A percentile compares a stretch with the other conserved stretches of the same genome.
Conservation (phyloP, 148 eudicot genomes). For the Chenopodium berlandieri region DNA sequence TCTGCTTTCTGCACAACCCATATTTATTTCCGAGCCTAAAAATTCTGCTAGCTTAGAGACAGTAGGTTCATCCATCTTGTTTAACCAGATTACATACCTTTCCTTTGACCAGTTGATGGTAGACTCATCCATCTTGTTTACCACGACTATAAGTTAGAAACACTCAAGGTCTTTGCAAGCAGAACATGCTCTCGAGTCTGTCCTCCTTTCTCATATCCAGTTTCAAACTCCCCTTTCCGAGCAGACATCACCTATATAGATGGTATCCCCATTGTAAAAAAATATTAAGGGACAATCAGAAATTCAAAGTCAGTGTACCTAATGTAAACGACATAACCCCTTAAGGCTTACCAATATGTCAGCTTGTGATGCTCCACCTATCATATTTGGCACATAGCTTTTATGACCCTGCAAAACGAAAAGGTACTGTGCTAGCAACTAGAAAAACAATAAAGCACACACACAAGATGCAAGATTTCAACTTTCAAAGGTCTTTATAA, state of each 20-base stretch:
- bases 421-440: slow-evolving; percentile 1
- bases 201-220: slow-evolving; percentile 98
- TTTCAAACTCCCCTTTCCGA: slow-evolving; percentile 98
- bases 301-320: neutral
- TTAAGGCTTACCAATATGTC: slow-evolving; percentile 65
- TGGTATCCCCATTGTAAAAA: neutral
- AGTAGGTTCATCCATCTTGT: too few species aligned
- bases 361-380: slow-evolving; percentile 98
- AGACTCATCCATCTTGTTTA: slow-evolving; percentile 97
- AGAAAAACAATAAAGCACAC: neutral
- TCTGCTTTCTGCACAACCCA: too few species aligned
- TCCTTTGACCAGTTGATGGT: slow-evolving; percentile 94
- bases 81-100: slow-evolving; percentile 39
- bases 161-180: slow-evolving; percentile 97
- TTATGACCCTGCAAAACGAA: slow-evolving; percentile 72
- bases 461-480: neutral
- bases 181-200: slow-evolving; percentile 96
- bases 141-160: slow-evolving; percentile 81
- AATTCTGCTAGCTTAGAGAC: too few species aligned
- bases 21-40: too few species aligned
- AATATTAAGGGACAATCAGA: neutral
- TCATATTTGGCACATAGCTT: slow-evolving; percentile 98
- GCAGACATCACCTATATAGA: slow-evolving; percentile 82
- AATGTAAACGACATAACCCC: neutral
- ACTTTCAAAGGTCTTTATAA: too few species aligned